Conservation (phyloP, 345 rosid genomes). For the Acer saccharum region DNA sequence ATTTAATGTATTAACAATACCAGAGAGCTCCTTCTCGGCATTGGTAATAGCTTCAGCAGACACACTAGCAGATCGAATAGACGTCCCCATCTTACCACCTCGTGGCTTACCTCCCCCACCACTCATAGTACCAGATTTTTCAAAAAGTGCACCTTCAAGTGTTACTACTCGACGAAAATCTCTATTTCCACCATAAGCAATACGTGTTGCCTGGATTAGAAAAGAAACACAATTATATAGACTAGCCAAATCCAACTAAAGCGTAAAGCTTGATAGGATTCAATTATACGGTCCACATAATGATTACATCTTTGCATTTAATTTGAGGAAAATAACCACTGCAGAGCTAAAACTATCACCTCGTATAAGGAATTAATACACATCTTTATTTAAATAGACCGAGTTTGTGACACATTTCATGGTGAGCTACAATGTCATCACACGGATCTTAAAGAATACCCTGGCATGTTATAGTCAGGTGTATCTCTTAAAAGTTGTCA, state of each 20-base stretch:
- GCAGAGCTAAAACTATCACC: too few species aligned
- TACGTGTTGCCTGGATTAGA: slow-evolving; percentile 71
- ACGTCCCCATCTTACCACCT: slow-evolving; percentile 97
- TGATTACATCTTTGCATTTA: background rate
- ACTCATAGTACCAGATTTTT: slow-evolving; percentile 97
- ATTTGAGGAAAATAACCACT: too few species aligned
- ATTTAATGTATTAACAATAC: slow-evolving; percentile 53
- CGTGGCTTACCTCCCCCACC: slow-evolving; percentile 98
- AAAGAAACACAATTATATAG: slow-evolving; percentile 12
- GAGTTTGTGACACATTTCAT: too few species aligned
- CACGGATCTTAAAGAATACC: too few species aligned
- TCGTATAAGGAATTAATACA: too few species aligned
- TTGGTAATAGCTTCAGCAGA: slow-evolving; percentile 64
- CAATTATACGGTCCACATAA: background rate
- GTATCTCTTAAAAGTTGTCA: background rate
- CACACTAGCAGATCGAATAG: slow-evolving; percentile 75
- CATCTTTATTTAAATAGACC: too few species aligned
- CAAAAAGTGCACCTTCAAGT: slow-evolving; percentile 93
- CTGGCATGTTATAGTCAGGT: background rate
- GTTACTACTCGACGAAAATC: slow-evolving; percentile 94
- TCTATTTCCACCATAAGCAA: slow-evolving; percentile 79
- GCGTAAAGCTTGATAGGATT: background rate
- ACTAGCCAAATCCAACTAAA: background rate
- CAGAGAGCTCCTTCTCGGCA: slow-evolving; percentile 77
- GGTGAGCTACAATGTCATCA: too few species aligned